Base-by-base conservation (phyloP, 495 filamentous ascomycete species). In the Neurospora tetraspora region DNA sequence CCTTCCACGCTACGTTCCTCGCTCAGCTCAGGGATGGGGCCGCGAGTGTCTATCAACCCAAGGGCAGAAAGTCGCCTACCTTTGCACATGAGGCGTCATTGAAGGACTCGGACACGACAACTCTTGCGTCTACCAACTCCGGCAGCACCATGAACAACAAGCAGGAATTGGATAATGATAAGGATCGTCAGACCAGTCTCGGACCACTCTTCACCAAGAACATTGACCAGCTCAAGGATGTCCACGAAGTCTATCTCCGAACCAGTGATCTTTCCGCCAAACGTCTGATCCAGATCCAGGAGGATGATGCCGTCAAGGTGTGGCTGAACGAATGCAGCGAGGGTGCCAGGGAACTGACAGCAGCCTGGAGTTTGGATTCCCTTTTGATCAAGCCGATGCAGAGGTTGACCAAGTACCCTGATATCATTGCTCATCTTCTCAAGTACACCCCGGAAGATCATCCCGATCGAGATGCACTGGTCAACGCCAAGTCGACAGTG, bases 371-470 rank as follows among this genome's bases (percentile, higher is more conserved):
- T 78, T 82, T 99, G 69, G 94, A 97, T 79, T 94, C 96, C 6
- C 84, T 99, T 40, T 86, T 99, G 16, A 93, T 99, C 73, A 99
- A 99, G 81, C 96, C 96, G 10, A 91, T 95, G 75, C 96, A 99
- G 82, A 88, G 96, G 40, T 89, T 98, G 39, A 86, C 93, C 38
- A 97, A 97, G 75, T 99, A 98, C 76, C 94, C 94, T 2, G 89
- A 97, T 12, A 85, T 99, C 36, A 85, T 99, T 43, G 86, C 86
- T 8, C 86, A 93, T 72, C 85, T 98, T 0, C 86, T 95, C 34
- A 90, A 95, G 71, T 86, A 88, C 53, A 98, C 96, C 0, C 90
- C 93, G 0, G 81, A 81, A 11, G 89, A 92, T 70, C 96, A 99
- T 77, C 93, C 95, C 1, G 96, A 99, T 80, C 88, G 88, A 68